Evolutionary conservation across 2,329 filamentous ascomycete genomes (phyloP).

Genomic region (Hysterium pulicare): DNA sequence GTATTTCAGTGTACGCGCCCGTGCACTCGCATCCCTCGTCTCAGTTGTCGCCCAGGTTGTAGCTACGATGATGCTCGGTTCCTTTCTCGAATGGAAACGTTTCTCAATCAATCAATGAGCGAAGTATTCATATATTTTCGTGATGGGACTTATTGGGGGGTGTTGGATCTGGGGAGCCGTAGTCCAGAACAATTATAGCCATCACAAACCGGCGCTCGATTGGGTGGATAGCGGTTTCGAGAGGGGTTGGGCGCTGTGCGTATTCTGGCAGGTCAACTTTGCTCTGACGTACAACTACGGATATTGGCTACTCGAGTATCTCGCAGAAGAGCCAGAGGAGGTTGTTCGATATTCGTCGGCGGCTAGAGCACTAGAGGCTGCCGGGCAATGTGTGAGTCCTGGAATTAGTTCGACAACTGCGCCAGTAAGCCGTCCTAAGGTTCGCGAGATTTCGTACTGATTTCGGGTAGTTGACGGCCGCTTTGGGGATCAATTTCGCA

Average conservation of each 20-base stretch:
- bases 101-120: constrained; percentile 18
- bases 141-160: constrained; percentile 24
- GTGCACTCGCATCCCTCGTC: constrained; percentile 15
- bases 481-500: constrained; percentile 19
- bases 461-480: constrained; percentile 16
- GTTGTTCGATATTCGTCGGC: constrained; percentile 21
- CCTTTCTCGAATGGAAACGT: constrained; percentile 23
- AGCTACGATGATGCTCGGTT: constrained; percentile 19
- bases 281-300: constrained; percentile 33
- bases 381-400: constrained; percentile 24
- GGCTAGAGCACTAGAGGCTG: constrained; percentile 23
- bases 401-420: constrained; percentile 30
- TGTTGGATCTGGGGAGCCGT: constrained; percentile 28
- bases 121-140: constrained; percentile 16
- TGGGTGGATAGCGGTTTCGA: constrained; percentile 24
- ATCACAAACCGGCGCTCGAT: constrained; percentile 22
- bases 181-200: constrained; percentile 26
- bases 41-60: constrained; percentile 23
- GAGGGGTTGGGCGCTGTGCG: constrained; percentile 29
- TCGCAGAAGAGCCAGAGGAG: constrained; percentile 22
- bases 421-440: too few species aligned
- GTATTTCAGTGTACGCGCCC: constrained; percentile 15
- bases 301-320: constrained; percentile 33
- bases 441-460: too few species aligned
- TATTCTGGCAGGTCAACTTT: constrained; percentile 33